Evolutionary conservation across 192 early-diverging fungal genomes (phyloP).

Genomic region (Coemansia reversa): DNA sequence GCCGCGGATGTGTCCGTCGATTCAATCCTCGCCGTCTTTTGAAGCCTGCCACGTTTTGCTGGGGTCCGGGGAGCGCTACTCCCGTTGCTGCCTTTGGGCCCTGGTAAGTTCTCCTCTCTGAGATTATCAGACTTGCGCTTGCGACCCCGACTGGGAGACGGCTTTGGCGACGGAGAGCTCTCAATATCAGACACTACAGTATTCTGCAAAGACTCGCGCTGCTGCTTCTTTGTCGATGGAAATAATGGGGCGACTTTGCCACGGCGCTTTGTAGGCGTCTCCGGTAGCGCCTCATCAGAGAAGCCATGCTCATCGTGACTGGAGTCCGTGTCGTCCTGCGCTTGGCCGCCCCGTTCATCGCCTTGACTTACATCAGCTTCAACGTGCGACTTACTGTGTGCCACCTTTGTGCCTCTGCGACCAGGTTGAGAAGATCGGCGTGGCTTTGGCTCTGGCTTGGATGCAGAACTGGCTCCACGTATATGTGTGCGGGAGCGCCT

Average conservation of each 20-base stretch:
- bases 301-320: conserved; percentile 8
- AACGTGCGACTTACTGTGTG: neutral
- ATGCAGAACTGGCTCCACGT: neutral
- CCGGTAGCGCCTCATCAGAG: conserved; percentile 14
- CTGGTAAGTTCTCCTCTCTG: neutral
- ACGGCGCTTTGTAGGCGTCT: conserved; percentile 22
- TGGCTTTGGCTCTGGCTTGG: conserved; percentile 6
- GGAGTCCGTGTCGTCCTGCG: neutral
- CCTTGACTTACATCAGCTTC: neutral
- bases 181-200: neutral
- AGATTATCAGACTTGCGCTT: conserved; percentile 22
- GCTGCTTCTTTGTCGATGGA: neutral
- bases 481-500: conserved; percentile 19
- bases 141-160: conserved; percentile 17
- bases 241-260: conserved; percentile 3
- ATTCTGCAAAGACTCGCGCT: neutral
- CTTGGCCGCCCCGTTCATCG: neutral
- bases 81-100: neutral
- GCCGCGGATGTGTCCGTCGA: neutral
- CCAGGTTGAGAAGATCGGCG: conserved; percentile 18
- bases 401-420: neutral
- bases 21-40: conserved; percentile 1
- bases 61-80: conserved; percentile 5
- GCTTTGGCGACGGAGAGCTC: conserved; percentile 6
- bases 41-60: conserved; percentile 21